Evolutionary conservation across 2,329 filamentous ascomycete genomes (phyloP).

Genomic region (Scopulariopsis brevicaulis): DNA sequence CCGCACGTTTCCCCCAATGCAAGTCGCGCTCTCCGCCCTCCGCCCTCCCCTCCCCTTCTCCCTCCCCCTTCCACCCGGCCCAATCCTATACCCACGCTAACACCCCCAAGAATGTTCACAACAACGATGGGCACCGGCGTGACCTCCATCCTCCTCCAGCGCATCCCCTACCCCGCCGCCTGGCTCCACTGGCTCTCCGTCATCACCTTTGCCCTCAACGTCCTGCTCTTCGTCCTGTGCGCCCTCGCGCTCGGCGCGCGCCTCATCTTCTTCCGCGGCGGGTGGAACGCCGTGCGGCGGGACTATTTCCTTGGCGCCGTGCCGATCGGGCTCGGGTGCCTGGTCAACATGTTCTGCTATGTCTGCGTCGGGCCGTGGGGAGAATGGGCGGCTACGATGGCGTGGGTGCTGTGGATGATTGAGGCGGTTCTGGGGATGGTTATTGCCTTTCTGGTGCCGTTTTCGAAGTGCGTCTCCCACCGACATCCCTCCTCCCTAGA

Average conservation of each 20-base stretch:
- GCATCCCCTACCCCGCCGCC: conserved; percentile 41
- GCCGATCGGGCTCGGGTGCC: conserved; percentile 51
- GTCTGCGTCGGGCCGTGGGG: conserved; percentile 48
- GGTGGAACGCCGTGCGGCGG: conserved; percentile 21
- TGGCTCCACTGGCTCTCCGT: conserved; percentile 45
- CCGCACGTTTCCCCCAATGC: neutral
- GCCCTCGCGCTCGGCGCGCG: conserved; percentile 27
- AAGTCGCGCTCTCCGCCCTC: neutral
- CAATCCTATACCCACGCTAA: neutral
- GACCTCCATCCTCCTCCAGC: conserved; percentile 45
- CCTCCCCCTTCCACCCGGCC: no score
- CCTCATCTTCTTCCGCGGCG: conserved; percentile 14
- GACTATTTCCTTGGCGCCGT: conserved; percentile 46
- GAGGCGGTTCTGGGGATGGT: conserved; percentile 32
- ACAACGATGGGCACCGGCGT: conserved; percentile 56
- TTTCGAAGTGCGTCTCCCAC: neutral
- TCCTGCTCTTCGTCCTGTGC: neutral
- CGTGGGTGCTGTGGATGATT: conserved; percentile 42
- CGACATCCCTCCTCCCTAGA: neutral
- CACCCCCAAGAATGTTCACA: conserved; percentile 17
- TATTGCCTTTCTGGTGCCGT: conserved; percentile 35
- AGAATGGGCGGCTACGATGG: conserved; percentile 31
- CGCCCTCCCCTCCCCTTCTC: no score
- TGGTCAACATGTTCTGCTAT: conserved; percentile 47
- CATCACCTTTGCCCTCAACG: conserved; percentile 12